Base-by-base conservation (phyloP, 352 stramenopile species). In the Ochromonadaceae sp. region DNA sequence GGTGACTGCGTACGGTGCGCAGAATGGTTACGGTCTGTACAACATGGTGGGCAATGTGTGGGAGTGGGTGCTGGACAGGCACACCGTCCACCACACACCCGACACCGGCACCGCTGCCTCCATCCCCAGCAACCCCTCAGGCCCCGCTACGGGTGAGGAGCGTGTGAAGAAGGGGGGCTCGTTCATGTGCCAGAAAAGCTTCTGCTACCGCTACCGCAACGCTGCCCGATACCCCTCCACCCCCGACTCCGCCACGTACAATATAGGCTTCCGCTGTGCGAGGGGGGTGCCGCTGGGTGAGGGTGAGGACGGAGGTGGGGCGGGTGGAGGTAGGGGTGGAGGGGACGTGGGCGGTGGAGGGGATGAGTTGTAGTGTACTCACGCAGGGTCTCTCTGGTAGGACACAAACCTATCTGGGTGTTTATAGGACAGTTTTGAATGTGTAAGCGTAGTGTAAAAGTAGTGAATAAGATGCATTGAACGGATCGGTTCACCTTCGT, bases 41-140 rank as follows among this genome's bases (percentile, higher is more conserved):
- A 70, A 80, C 46, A 67, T 81, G 28, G 46, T 80, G n/a, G 72
- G 75, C 25, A 79, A 80, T 57, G 76, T 72, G 30, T 81, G 76
- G 76, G 76, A 81, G 59, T 81, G 76, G 76, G 71, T 77, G 10
- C 39, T 34, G 26, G 73, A 80, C 50, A 67, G 59, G 55, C 78
- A 70, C 71, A 69, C 46, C 46, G 31, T 65, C 7, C 17, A 52
- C 44, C 46, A 68, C 31, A 30, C 31, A 20, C 25, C 12, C 4
- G 22, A 25, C 31, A 9, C 57, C 68, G 42, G 39, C 49, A 4
- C 39, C 61, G 42, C 17, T 67, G 28, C 32, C 32, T 7, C 39
- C 17, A 2, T 55, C n/a, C n/a, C n/a, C n/a, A n/a, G n/a, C n/a
- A 35, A 65, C 22, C 41, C 62, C 46, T n/a, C 30, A 72, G 15